Base-by-base conservation (phyloP, 495 filamentous ascomycete genomes). In the Penicillium argentinense region DNA sequence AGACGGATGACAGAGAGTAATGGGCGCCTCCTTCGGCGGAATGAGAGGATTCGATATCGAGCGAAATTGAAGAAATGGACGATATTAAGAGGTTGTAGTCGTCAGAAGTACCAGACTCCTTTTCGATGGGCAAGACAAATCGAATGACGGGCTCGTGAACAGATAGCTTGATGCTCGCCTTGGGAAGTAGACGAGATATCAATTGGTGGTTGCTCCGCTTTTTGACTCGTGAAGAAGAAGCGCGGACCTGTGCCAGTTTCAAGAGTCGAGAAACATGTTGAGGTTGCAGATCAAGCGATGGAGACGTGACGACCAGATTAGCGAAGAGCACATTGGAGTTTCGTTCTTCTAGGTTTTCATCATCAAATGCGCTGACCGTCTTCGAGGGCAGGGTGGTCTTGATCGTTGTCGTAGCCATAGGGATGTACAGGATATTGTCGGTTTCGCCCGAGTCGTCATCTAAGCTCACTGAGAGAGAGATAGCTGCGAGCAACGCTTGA, bases 301-400 rank as follows among this genome's bases (percentile, higher is more conserved):
- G 93, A 12, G 93, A 99, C 5, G 93, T 99, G 39, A 97, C 78
- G 37, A 99, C 93, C 6, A 95, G 79, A 56, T 97, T 97, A 9
- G 91, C 92, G 57, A 95, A 97, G 0, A 99, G 76, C 24, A 99
- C 90, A 61, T 99, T 99, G 12, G 88, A 86, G 56, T 99, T 99
- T 30, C 91, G 81, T 57, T 97, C 89, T 56, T 86, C 85, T 2
- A 85, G 82, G 51, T 87, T 86, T 46, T 77, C 80, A 17, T 86
- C 83, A 42, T 86, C 81, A 12, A 82, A 83, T 17, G 88, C 78
- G 63, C 89, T 85, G 9, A 99, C 84, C 0, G 88, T 95, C 64
- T 97, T 97, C 0, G 93, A 95, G 0, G 95, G 95, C 5, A 99
- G 67, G 4, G 93, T 99, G 0, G 93, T 97, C 51, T 89, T 89